Evolutionary conservation across 2,329 filamentous ascomycete species (phyloP).

Genomic region (Xylaria sp.): DNA sequence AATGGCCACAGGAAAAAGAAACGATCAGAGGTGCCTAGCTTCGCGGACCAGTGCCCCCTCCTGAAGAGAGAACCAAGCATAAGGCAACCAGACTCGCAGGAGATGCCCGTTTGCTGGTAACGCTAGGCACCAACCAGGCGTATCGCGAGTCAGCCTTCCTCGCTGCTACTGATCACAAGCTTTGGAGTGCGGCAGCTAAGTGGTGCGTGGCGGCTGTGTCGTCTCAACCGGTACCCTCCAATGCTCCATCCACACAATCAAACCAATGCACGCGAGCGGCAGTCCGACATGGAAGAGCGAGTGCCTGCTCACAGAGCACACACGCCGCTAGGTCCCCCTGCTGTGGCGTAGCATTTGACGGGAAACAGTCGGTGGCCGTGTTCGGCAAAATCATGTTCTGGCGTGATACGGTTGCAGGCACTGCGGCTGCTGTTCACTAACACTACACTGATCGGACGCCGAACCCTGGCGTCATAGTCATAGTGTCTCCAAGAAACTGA

Average conservation of each 20-base stretch:
- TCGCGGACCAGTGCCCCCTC: neutral
- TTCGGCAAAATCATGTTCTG: neutral
- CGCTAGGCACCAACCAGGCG: slow-evolving; percentile 8
- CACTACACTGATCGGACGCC: neutral
- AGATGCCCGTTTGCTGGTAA: slow-evolving; percentile 1
- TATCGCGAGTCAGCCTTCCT: neutral
- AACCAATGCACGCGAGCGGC: neutral
- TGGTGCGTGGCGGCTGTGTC: slow-evolving; percentile 12
- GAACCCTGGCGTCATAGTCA: neutral
- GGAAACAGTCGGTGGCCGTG: neutral
- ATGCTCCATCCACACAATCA: too few relatives aligned
- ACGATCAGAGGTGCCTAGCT: slow-evolving; percentile 1
- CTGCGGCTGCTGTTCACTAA: neutral
- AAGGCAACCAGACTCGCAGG: slow-evolving; percentile 23
- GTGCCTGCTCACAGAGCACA: neutral
- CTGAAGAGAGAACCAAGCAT: neutral
- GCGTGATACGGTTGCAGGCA: neutral
- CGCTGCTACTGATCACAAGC: neutral
- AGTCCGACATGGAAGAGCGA: neutral
- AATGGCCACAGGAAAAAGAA: slow-evolving; percentile 6
- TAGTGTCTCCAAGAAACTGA: neutral
- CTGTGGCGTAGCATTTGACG: slow-evolving; percentile 8
- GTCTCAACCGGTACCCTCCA: neutral
- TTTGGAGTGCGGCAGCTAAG: neutral
- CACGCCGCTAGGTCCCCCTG: neutral